phyloP scores from a whole-genome alignment of 2,329 filamentous ascomycete species.

The Exophiala lecanii-corni region DNA sequence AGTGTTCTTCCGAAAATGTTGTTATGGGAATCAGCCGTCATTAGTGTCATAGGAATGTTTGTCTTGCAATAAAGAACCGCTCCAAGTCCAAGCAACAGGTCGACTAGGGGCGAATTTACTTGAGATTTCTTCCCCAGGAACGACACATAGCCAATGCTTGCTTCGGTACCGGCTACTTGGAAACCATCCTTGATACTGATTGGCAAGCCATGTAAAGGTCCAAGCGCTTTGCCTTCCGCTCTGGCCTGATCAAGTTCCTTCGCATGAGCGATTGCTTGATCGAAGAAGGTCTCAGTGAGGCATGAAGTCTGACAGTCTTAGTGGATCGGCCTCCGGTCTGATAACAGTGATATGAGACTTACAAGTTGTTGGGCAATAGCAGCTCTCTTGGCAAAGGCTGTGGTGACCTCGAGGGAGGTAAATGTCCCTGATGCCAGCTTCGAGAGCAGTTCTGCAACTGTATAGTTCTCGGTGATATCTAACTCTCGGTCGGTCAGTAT shows the following conservation, averaged over 20 bases:
- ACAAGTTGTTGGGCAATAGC: constrained; percentile 27
- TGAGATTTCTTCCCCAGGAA: constrained; percentile 29
- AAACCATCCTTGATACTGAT: constrained; percentile 32
- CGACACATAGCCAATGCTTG: constrained; percentile 34
- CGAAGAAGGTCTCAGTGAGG: constrained; percentile 31
- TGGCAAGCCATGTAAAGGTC: constrained; percentile 32
- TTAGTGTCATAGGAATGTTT: constrained; percentile 52
- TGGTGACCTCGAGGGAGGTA: constrained; percentile 25
- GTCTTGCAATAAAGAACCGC: constrained; percentile 47
- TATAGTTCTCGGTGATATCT: constrained; percentile 46
- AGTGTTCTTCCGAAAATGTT: constrained; percentile 40
- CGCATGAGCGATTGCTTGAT: constrained; percentile 27
- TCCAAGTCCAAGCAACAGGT: constrained; percentile 40
- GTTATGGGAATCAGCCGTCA: constrained; percentile 40
- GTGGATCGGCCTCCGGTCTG: neutral
- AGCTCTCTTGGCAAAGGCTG: constrained; percentile 28
- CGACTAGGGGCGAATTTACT: constrained; percentile 28
- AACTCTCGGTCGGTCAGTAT: constrained; percentile 43
- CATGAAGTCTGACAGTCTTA: constrained; percentile 20
- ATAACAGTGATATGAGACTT: no score
- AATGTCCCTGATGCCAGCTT: constrained; percentile 22
- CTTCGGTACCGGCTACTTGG: constrained; percentile 26
- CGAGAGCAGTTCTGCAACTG: constrained; percentile 36
- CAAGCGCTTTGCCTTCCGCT: constrained; percentile 26
- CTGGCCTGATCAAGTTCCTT: constrained; percentile 26